A percentile compares a stretch with the other conserved stretches of the same genome.
These are phyloP conservation scores for Colletotrichum simmondsii DNA, from an alignment of 2,329 filamentous ascomycete species.

Conservation along the genomic window DNA sequence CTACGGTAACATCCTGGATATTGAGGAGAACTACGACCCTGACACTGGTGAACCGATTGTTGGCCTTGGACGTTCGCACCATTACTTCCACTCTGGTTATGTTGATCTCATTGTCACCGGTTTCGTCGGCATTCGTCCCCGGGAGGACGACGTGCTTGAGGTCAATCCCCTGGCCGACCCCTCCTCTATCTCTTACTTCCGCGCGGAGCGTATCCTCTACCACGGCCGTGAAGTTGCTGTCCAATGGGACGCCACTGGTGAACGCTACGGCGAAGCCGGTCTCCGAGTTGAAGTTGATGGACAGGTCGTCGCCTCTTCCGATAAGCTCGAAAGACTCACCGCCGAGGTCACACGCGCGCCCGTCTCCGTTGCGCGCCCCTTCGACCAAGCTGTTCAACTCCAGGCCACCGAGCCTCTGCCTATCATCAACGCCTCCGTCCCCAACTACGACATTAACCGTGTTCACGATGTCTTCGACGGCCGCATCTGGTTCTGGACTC, in stretches of 20 bases:
- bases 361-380: conserved; percentile 1
- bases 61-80: conserved; percentile 40
- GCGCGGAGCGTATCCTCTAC: conserved; percentile 54
- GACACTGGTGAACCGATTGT: conserved; percentile 39
- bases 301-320: conserved; percentile 19
- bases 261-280: conserved; percentile 48
- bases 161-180: conserved; percentile 52
- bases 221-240: conserved; percentile 53
- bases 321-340: conserved; percentile 14
- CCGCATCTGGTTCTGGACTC: conserved; percentile 20
- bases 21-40: conserved; percentile 56
- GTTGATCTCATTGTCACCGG: conserved; percentile 57
- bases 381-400: conserved; percentile 3
- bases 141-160: conserved; percentile 47
- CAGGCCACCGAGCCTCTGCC: background rate
- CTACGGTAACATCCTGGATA: conserved; percentile 40
- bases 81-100: conserved; percentile 57
- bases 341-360: background rate
- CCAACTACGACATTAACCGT: conserved; percentile 6
- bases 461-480: conserved; percentile 22
- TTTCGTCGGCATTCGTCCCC: conserved; percentile 52
- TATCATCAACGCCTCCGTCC: conserved; percentile 14
- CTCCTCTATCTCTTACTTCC: conserved; percentile 49
- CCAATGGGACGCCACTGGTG: conserved; percentile 51
- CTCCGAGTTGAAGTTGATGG: conserved; percentile 51